Conservation (phyloP, 108 stramenopile species). For the Discostella pseudostelligera region DNA sequence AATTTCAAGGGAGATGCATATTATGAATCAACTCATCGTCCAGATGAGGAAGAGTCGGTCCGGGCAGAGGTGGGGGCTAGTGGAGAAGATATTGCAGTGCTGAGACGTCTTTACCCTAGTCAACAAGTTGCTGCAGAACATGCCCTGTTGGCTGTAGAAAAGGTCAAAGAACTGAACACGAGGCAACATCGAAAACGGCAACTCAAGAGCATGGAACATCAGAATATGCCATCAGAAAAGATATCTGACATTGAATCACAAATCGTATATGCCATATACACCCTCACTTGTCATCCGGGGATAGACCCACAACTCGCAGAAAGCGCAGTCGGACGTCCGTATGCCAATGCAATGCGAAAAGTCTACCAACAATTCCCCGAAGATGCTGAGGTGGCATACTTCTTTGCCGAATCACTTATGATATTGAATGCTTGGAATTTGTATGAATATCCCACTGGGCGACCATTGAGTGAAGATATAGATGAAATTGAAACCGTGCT, state of each 20-base stretch:
- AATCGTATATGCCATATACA: slow-evolving; percentile 67
- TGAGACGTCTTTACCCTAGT: slow-evolving; percentile 66
- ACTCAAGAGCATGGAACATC: slow-evolving; percentile 17
- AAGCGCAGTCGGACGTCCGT: slow-evolving; percentile 68
- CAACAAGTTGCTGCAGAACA: slow-evolving; percentile 82
- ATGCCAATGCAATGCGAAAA: slow-evolving; percentile 67
- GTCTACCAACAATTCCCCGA: slow-evolving; percentile 61
- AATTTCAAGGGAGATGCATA: slow-evolving; percentile 87
- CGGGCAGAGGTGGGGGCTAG: slow-evolving; percentile 16
- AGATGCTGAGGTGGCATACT: slow-evolving; percentile 78
- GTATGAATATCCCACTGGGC: slow-evolving; percentile 80
- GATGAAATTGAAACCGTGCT: slow-evolving; percentile 59
- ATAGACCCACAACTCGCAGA: slow-evolving; percentile 53
- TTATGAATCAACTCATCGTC: slow-evolving; percentile 75
- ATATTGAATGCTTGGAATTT: slow-evolving; percentile 86
- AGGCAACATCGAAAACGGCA: slow-evolving; percentile 36
- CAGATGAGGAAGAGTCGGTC: slow-evolving; percentile 52
- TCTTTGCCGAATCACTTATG: slow-evolving; percentile 77
- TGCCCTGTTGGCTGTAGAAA: slow-evolving; percentile 60
- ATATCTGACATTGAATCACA: slow-evolving; percentile 68
- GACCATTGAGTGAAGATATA: slow-evolving; percentile 63
- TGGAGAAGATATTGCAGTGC: slow-evolving; percentile 35
- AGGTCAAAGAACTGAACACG: slow-evolving; percentile 61
- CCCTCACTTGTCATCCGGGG: slow-evolving; percentile 67
- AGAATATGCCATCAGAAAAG: slow-evolving; percentile 17